These are phyloP conservation scores for Globisporangium irregulare DNA, from an alignment of 352 stramenopile species.

Conservation along the genomic window DNA sequence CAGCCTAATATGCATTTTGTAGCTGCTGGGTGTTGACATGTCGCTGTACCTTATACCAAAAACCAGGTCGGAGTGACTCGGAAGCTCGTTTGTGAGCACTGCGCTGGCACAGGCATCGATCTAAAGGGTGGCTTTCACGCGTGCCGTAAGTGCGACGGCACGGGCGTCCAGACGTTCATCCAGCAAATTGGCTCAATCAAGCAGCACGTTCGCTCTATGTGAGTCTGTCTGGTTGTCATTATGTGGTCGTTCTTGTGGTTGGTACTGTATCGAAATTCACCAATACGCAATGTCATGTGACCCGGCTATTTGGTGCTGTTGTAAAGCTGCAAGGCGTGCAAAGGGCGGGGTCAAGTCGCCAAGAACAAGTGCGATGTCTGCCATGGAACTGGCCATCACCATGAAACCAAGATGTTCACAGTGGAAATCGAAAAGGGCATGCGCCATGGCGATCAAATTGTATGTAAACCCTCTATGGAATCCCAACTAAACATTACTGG, in stretches of 20 bases:
- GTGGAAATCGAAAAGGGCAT: slow-evolving; percentile 31
- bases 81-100: slow-evolving; percentile 38
- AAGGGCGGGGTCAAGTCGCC: slow-evolving; percentile 31
- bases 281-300: not conserved
- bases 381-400: slow-evolving; percentile 25
- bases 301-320: not conserved
- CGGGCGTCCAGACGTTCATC: slow-evolving; percentile 28
- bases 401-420: slow-evolving; percentile 22
- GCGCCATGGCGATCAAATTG: slow-evolving; percentile 34
- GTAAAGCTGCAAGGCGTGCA: slow-evolving; percentile 35
- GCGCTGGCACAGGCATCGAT: slow-evolving; percentile 35
- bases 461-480: slow-evolving; percentile 4
- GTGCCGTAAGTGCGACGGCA: slow-evolving; percentile 39
- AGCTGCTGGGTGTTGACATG: not conserved
- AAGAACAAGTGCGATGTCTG: slow-evolving; percentile 36
- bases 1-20: not conserved
- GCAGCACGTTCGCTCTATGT: slow-evolving; percentile 38
- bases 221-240: slow-evolving; percentile 1
- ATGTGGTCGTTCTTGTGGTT: not conserved
- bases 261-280: not conserved
- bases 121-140: slow-evolving; percentile 31
- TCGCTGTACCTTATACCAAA: not conserved
- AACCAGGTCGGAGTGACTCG: slow-evolving; percentile 24
- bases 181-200: slow-evolving; percentile 40
- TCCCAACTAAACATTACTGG: not conserved